These are phyloP conservation scores for Aegilops tauschii DNA, from an alignment of 176 grass and related monocot genomes.

Conservation along the genomic window DNA sequence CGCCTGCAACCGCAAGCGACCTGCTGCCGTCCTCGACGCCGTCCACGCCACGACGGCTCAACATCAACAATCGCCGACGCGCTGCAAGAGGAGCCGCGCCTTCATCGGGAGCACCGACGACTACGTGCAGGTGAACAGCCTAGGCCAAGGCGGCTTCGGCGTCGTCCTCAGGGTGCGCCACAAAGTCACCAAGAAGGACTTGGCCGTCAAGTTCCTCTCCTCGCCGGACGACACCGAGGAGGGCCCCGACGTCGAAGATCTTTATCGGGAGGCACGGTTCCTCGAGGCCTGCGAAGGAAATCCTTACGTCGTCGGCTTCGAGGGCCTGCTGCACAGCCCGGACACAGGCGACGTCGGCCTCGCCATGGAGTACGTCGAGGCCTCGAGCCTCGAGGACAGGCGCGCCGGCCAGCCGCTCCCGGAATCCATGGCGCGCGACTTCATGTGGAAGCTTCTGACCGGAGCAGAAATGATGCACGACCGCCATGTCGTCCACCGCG, in stretches of 20 bases:
- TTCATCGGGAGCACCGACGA: neutral
- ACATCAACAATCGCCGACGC: neutral
- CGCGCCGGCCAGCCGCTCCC: neutral
- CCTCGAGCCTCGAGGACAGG: neutral
- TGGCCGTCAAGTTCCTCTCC: neutral
- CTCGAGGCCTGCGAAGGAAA: neutral
- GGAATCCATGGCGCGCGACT: neutral
- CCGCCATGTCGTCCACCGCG: neutral
- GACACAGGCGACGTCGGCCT: neutral
- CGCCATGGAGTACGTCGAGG: neutral
- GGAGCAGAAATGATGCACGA: neutral
- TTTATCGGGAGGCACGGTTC: neutral
- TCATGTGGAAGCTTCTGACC: neutral
- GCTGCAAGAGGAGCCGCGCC: neutral
- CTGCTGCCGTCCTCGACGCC: neutral
- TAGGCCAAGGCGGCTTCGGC: neutral
- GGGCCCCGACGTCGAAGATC: neutral
- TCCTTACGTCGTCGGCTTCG: neutral
- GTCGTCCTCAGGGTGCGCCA: neutral
- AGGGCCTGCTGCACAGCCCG: neutral
- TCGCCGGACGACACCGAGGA: neutral
- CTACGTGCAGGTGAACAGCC: neutral
- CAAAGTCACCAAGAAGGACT: neutral
- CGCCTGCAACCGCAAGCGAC: neutral
- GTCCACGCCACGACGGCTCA: neutral